phyloP scores from a whole-genome alignment of 257 asterid species.

The Gentiana macrophylla region DNA sequence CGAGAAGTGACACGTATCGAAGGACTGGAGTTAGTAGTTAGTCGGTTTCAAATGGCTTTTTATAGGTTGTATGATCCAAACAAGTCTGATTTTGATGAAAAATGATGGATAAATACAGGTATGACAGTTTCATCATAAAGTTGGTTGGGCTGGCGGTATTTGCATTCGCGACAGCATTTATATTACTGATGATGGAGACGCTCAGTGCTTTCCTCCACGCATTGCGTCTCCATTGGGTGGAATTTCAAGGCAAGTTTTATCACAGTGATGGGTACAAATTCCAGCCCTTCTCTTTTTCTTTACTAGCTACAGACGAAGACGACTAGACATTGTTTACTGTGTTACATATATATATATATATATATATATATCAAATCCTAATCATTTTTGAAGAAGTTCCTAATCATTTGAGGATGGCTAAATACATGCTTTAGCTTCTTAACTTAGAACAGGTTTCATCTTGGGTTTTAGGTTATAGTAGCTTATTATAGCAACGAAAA shows the following conservation, averaged over 20 bases:
- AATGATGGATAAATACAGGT: conserved; percentile 32
- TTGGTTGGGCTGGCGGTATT: conserved; percentile 67
- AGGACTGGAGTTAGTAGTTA: too few species aligned
- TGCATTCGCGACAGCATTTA: conserved; percentile 75
- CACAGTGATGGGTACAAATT: conserved; percentile 86
- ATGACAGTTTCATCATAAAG: conserved; percentile 52
- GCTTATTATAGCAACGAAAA: conserved; percentile 13
- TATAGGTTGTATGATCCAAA: too few species aligned
- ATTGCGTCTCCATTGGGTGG: conserved; percentile 95
- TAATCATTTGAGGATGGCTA: conserved; percentile 12
- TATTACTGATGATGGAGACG: conserved; percentile 90
- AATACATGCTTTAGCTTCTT: conserved; percentile 6
- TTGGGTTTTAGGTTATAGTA: conserved; percentile 18
- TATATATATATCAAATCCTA: not conserved
- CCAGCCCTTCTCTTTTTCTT: conserved; percentile 67
- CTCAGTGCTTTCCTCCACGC: conserved; percentile 96
- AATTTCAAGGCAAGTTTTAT: conserved; percentile 81
- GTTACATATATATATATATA: too few species aligned
- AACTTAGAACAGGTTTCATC: conserved; percentile 10
- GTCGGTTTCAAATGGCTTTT: too few species aligned
- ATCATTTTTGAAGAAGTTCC: not conserved
- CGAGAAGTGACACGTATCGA: too few species aligned
- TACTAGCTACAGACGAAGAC: conserved; percentile 43
- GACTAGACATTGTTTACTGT: conserved; percentile 14
- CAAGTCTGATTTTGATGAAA: too few species aligned